Evolutionary conservation across 23 red algal genomes (phyloP), one percentile per base, ranked within the genome.

Genomic region (Chondrus crispus): DNA sequence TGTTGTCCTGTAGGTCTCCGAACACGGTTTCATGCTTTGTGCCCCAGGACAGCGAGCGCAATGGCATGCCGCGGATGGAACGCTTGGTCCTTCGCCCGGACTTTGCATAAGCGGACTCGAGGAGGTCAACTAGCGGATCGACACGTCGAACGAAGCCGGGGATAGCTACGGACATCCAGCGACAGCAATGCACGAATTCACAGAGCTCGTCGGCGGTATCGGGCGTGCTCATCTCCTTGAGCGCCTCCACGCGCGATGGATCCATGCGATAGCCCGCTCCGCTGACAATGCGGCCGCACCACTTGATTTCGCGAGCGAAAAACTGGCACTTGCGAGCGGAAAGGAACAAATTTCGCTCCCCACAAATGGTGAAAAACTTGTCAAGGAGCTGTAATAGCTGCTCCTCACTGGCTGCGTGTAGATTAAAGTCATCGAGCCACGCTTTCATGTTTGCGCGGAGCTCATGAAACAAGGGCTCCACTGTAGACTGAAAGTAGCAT

Each of bases 381-480:
- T 29, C 24, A 8, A 82, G 43, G 6, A 84, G n/a, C 1, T 55
- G 26, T 0, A 92, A 46, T 4, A 84, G 63, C 2, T 19, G 55
- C 14, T 1, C 29, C 24, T 92, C 88, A 68, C 58, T 33, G 7
- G 53, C 43, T 0, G 88, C 79, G 32, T 92, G 46, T 2, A 92
- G 43, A 8, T 9, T 58, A 40, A 82, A 82, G 41, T 82, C 78
- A 12, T 82, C 78, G 40, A 82, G 6, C 46, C 78, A 82, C 30
- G 78, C 45, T 29, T 82, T 82, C 26, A 82, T 5, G 8, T 53
- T 37, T 50, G 8, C 78, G 6, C 40, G 47, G 20, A 82, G 46
- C 40, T 82, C 78, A n/a, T 52, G n/a, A 24, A 82, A 82, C 28
- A 35, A 82, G 26, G 29, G 46, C 46, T 35, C 46, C 24, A 60